Evolutionary conservation across 73 alveolate genomes (phyloP).

Genomic region (Tetrahymena elliotti): DNA sequence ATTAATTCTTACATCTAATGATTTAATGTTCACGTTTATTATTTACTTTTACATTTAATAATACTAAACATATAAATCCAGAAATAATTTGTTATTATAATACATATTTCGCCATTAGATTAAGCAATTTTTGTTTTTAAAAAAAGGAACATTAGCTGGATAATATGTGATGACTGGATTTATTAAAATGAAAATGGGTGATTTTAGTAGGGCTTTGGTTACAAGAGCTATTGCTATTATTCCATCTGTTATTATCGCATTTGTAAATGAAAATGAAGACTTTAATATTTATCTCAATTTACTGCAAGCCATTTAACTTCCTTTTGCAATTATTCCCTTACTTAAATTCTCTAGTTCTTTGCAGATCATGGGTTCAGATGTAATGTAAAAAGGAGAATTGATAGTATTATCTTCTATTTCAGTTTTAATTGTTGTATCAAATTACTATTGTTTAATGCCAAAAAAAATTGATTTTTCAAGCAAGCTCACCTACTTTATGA

Average conservation of each 20-base stretch:
- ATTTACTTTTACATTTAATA: too few species aligned
- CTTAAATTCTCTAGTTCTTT: slow-evolving; percentile 48
- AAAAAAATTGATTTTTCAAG: background rate
- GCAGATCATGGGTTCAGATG: slow-evolving; percentile 47
- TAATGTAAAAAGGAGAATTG: background rate
- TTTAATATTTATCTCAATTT: slow-evolving; percentile 7
- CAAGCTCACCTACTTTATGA: background rate
- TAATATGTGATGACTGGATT: slow-evolving; percentile 51
- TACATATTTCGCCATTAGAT: too few species aligned
- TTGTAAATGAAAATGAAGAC: slow-evolving; percentile 17
- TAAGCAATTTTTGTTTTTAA: too few species aligned
- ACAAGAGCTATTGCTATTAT: slow-evolving; percentile 58
- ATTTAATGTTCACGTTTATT: too few species aligned
- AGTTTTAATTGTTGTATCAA: background rate
- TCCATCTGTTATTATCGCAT: slow-evolving; percentile 59
- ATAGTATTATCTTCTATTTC: background rate
- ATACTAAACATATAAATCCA: too few species aligned
- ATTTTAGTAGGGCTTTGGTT: slow-evolving; percentile 48
- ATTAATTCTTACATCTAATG: too few species aligned
- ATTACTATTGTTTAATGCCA: background rate
- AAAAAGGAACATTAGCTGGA: slow-evolving; percentile 65
- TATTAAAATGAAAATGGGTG: slow-evolving; percentile 49
- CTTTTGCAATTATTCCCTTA: slow-evolving; percentile 66
- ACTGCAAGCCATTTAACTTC: slow-evolving; percentile 46
- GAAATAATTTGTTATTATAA: too few species aligned